A percentile compares a stretch with the other conserved stretches of the same genome.
Conservation (phyloP, 305 asterid species). For the Plantago lanceolata region DNA sequence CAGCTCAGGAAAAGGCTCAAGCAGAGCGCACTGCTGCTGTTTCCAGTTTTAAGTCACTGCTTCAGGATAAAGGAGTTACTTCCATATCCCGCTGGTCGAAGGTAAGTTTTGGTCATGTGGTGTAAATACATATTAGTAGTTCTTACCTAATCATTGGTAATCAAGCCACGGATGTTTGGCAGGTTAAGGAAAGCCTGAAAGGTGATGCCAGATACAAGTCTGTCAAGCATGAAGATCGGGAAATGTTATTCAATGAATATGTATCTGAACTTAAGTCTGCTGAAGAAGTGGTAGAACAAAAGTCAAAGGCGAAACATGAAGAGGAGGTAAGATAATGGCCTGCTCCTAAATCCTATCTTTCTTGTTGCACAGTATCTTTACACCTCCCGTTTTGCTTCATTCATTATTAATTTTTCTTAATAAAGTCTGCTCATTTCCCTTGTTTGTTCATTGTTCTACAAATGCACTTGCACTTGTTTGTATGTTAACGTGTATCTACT, state of each 20-base stretch:
- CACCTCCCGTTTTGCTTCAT: too few species aligned
- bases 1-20: conserved; percentile 72
- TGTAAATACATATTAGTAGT: neutral
- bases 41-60: conserved; percentile 78
- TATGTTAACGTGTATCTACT: neutral
- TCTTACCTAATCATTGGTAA: neutral
- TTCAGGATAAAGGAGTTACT: conserved; percentile 64
- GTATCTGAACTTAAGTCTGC: conserved; percentile 72
- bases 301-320: conserved; percentile 55
- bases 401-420: too few species aligned
- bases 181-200: conserved; percentile 84
- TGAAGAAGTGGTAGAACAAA: conserved; percentile 51
- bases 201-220: conserved; percentile 85
- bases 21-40: conserved; percentile 68
- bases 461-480: neutral
- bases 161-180: conserved; percentile 10
- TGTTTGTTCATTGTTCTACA: neutral
- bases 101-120: conserved; percentile 35
- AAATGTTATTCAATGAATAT: conserved; percentile 66
- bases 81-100: conserved; percentile 86
- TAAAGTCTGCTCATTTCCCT: neutral
- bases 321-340: conserved; percentile 62
- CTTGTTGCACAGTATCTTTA: neutral
- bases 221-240: conserved; percentile 83
- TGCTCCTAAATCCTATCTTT: conserved; percentile 14